A percentile compares a stretch with the other conserved stretches of the same genome.
Evolutionary conservation across 805 yeast genomes (phyloP).

Genomic region (Sugiyamaella valdiviana): DNA sequence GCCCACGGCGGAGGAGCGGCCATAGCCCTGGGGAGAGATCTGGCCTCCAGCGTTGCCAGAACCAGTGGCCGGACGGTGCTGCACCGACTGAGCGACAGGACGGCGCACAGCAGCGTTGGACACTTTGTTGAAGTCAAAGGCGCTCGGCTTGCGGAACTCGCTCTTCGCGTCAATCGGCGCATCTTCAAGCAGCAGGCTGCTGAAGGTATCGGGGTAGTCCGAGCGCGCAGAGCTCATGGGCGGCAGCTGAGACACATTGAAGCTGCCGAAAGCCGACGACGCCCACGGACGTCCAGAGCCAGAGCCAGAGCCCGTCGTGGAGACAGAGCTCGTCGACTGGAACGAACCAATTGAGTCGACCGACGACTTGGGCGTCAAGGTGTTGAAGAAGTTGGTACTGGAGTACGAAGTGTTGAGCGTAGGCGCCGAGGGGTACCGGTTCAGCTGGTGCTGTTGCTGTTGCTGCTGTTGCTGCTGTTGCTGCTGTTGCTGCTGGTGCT

Average conservation of each 20-base stretch:
- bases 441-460: neutral
- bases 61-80: neutral
- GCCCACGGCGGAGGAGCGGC: neutral
- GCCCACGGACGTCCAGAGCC: slow-evolving; percentile 7
- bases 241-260: slow-evolving; percentile 4
- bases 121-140: neutral
- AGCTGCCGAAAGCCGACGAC: slow-evolving; percentile 7
- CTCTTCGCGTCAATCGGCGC: neutral
- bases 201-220: neutral
- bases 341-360: slow-evolving; percentile 18
- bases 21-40: neutral
- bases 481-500: neutral
- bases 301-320: slow-evolving; percentile 5
- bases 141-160: neutral
- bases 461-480: neutral
- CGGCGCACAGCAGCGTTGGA: neutral
- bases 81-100: neutral
- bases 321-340: slow-evolving; percentile 10
- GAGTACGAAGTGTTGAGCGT: neutral
- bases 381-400: slow-evolving; percentile 3
- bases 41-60: neutral
- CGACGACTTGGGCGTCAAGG: slow-evolving; percentile 17
- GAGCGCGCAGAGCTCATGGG: neutral
- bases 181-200: neutral
- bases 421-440: slow-evolving; percentile 2